Percentiles rank a stretch among this genome's conserved stretches.
These are phyloP conservation scores for Paecilomyces variotii DNA, from an alignment of 2,329 filamentous ascomycete genomes.

Conservation along the genomic window DNA sequence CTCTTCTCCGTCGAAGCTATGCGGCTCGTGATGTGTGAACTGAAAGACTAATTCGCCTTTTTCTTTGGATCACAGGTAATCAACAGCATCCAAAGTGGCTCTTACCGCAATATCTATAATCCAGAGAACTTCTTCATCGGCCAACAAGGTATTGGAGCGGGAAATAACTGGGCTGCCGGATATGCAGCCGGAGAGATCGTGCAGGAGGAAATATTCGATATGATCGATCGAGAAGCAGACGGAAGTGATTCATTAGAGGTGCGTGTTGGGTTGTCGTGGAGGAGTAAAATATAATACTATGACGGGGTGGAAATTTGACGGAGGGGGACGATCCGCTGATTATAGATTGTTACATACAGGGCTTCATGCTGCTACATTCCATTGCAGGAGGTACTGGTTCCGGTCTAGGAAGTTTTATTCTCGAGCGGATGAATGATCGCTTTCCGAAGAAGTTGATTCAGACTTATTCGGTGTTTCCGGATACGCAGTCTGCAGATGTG, in stretches of 20 bases:
- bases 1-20: slow-evolving; percentile 4
- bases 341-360: slow-evolving; percentile 45
- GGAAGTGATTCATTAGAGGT: slow-evolving; percentile 94
- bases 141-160: slow-evolving; percentile 85
- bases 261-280: slow-evolving; percentile 4
- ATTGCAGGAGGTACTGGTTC: slow-evolving; percentile 96
- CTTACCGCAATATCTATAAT: slow-evolving; percentile 99
- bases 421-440: slow-evolving; percentile 91
- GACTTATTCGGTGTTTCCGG: slow-evolving; percentile 97
- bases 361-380: slow-evolving; percentile 97
- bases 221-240: slow-evolving; percentile 97
- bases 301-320: neutral
- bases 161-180: slow-evolving; percentile 97
- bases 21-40: neutral
- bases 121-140: slow-evolving; percentile 98
- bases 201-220: slow-evolving; percentile 96
- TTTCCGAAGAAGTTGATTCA: slow-evolving; percentile 99
- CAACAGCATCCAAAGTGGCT: slow-evolving; percentile 82
- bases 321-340: neutral
- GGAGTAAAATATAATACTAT: neutral
- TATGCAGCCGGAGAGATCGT: slow-evolving; percentile 88
- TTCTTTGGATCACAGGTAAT: slow-evolving; percentile 54
- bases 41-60: neutral
- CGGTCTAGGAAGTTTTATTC: slow-evolving; percentile 86
- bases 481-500: slow-evolving; percentile 82